A percentile compares a stretch with the other conserved stretches of the same genome.
Evolutionary conservation across 2,329 filamentous ascomycete genomes (phyloP).

Genomic region (Paracamarosporium sp.): DNA sequence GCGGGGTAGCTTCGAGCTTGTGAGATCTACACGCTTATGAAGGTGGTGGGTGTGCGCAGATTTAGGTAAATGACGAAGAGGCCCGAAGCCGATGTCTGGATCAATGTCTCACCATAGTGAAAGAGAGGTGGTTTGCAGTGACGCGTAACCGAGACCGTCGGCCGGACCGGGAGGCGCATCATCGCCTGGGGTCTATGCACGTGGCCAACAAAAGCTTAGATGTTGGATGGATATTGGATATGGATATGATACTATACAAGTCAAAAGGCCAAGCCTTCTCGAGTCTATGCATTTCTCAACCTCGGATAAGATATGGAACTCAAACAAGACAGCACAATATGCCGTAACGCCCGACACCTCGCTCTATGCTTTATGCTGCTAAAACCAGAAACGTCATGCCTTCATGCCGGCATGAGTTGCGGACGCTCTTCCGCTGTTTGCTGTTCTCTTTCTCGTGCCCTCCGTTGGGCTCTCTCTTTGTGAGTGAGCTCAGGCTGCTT

Average conservation of each 20-base stretch:
- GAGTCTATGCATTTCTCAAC: background rate
- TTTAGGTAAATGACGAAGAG: background rate
- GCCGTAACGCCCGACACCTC: conserved; percentile 34
- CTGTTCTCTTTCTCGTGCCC: conserved; percentile 25
- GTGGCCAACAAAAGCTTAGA: conserved; percentile 19
- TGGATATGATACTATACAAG: background rate
- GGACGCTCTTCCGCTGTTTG: conserved; percentile 40
- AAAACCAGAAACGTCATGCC: conserved; percentile 17
- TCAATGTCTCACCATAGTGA: background rate
- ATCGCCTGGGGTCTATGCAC: conserved; percentile 20
- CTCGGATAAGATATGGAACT: background rate
- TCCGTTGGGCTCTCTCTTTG: conserved; percentile 30
- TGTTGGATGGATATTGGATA: background rate
- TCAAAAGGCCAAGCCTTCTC: background rate
- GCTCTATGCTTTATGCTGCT: conserved; percentile 35
- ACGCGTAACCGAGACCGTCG: conserved; percentile 11
- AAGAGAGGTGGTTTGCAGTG: background rate
- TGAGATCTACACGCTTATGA: background rate
- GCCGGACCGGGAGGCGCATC: conserved; percentile 16
- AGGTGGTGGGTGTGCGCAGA: background rate
- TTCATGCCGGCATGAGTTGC: conserved; percentile 44
- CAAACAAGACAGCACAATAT: conserved; percentile 2
- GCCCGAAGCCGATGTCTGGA: too few species aligned
- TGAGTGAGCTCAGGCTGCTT: conserved; percentile 38
- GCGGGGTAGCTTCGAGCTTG: conserved; percentile 37